Percentiles rank a stretch among this genome's conserved stretches.
Evolutionary conservation across 1,284 basidiomycete genomes (phyloP).

Genomic region (Megacollybia platyphylla): DNA sequence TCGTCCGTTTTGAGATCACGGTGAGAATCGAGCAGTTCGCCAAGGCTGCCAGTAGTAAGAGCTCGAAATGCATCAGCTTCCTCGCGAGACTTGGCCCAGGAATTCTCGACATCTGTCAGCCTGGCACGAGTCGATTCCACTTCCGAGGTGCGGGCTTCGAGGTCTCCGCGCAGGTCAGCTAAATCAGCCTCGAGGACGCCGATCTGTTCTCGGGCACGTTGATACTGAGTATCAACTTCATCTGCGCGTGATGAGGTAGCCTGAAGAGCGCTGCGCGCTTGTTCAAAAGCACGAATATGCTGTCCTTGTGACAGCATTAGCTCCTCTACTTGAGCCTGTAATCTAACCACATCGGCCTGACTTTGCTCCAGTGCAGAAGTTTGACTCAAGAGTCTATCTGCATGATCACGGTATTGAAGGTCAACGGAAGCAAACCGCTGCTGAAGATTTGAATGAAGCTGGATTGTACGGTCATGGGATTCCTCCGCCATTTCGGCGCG

Average conservation of each 20-base stretch:
- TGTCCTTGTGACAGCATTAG: constrained; percentile 61
- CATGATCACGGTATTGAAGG: constrained; percentile 63
- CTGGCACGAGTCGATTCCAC: constrained; percentile 55
- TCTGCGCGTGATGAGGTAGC: constrained; percentile 68
- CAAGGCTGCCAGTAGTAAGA: constrained; percentile 73
- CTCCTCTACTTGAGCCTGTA: constrained; percentile 63
- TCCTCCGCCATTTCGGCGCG: constrained; percentile 80
- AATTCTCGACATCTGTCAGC: constrained; percentile 68
- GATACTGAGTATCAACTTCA: constrained; percentile 72
- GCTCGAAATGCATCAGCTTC: constrained; percentile 81
- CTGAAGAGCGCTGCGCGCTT: constrained; percentile 69
- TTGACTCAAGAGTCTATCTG: constrained; percentile 65
- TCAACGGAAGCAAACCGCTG: constrained; percentile 55
- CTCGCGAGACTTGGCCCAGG: constrained; percentile 81
- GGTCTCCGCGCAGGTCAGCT: constrained; percentile 64
- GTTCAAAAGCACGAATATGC: constrained; percentile 78
- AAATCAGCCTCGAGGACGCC: constrained; percentile 61
- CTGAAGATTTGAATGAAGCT: constrained; percentile 68
- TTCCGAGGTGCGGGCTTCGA: constrained; percentile 65
- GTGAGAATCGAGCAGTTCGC: constrained; percentile 77
- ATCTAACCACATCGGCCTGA: constrained; percentile 65
- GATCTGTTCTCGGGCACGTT: constrained; percentile 57
- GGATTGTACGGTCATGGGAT: constrained; percentile 56
- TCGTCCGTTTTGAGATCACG: constrained; percentile 72
- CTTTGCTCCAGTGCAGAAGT: constrained; percentile 68